These are phyloP conservation scores for Eustoma russellianum DNA, from an alignment of 257 asterid genomes.

Conservation along the genomic window DNA sequence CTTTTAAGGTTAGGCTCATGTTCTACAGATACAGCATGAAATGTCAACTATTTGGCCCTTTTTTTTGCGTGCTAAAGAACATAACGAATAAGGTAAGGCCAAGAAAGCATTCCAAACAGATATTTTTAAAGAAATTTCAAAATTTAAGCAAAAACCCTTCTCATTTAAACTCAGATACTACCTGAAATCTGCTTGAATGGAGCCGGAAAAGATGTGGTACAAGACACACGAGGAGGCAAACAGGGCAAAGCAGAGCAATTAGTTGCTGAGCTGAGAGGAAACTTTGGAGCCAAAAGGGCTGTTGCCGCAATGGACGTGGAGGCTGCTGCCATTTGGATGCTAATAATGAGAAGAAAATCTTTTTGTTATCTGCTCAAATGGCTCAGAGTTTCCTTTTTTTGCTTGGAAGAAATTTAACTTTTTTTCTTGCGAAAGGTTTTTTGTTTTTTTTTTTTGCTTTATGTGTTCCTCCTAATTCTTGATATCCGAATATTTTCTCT, in stretches of 20 bases:
- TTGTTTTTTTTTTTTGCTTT: background rate
- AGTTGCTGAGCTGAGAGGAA: conserved; percentile 29
- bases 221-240: conserved; percentile 37
- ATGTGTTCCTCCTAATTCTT: conserved; percentile 18
- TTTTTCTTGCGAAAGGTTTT: conserved; percentile 5
- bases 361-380: too few species aligned
- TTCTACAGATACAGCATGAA: too few species aligned
- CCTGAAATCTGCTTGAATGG: conserved; percentile 46
- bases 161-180: conserved; percentile 3
- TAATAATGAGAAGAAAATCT: conserved; percentile 21
- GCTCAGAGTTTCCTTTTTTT: conserved; percentile 4
- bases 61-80: too few species aligned
- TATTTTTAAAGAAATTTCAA: too few species aligned
- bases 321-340: conserved; percentile 50
- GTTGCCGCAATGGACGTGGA: conserved; percentile 88
- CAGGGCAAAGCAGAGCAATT: conserved; percentile 46
- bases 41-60: too few species aligned
- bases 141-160: too few species aligned
- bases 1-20: too few species aligned
- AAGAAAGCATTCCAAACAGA: too few species aligned
- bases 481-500: conserved; percentile 30
- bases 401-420: background rate
- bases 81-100: too few species aligned
- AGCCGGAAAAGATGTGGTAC: conserved; percentile 22
- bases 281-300: conserved; percentile 55